Conservation (phyloP, 1,284 basidiomycete genomes). For the Termitomyces sp. region DNA sequence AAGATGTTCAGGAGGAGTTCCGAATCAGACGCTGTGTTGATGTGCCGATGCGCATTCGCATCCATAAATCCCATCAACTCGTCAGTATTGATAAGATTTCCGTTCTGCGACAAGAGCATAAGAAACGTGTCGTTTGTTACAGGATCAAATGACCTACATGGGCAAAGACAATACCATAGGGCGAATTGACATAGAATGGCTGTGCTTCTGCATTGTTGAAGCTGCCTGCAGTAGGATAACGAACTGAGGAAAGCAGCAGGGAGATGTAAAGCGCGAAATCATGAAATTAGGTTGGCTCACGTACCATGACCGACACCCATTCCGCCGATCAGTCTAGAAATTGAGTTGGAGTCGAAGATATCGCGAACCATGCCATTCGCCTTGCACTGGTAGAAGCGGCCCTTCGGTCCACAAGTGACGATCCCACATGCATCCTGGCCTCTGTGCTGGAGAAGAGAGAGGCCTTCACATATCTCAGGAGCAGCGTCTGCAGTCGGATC, state of each 20-base stretch:
- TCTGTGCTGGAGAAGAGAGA: constrained; percentile 88
- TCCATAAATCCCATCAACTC: constrained; percentile 91
- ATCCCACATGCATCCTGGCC: constrained; percentile 99
- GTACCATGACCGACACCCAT: constrained; percentile 98
- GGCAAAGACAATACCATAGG: constrained; percentile 96
- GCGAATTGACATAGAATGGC: constrained; percentile 99
- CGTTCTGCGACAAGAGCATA: constrained; percentile 64
- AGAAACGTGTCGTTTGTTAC: constrained; percentile 10
- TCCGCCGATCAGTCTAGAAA: constrained; percentile 79
- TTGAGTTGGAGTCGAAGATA: constrained; percentile 83
- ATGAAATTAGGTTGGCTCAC: constrained; percentile 4
- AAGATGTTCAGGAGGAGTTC: constrained; percentile 97
- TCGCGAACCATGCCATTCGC: constrained; percentile 99
- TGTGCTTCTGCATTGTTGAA: constrained; percentile 98
- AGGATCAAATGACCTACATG: constrained; percentile 60
- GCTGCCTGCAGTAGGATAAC: constrained; percentile 97
- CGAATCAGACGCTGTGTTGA: constrained; percentile 98
- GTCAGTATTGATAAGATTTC: constrained; percentile 94
- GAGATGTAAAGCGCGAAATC: background rate
- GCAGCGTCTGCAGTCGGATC: constrained; percentile 76
- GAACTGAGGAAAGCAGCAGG: constrained; percentile 45
- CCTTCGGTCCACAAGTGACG: constrained; percentile 93
- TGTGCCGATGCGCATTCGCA: constrained; percentile 94
- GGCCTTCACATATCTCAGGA: constrained; percentile 84
- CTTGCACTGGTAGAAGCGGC: constrained; percentile 97